Base-by-base conservation (phyloP, 2,329 filamentous ascomycete species). In the Trichoderma arundinaceum region DNA sequence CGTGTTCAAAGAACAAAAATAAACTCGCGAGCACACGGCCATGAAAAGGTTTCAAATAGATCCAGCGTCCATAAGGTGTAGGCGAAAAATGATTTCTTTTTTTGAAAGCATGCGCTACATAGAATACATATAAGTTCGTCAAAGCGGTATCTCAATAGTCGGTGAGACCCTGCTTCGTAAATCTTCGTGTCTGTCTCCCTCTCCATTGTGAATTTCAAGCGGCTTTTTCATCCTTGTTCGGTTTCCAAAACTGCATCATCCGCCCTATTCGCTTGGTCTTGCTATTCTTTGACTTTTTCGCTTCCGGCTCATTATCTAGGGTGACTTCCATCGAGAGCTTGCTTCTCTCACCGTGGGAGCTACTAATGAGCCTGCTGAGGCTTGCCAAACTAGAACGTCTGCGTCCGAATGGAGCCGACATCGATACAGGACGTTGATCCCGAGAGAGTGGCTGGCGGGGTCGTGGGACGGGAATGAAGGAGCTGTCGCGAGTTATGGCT, bases 191-290 rank as follows among this genome's bases (percentile, higher is more conserved):
- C 48, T 44, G 12, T 59, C 39, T 33, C 61, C 32, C 12, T 52
- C 10, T 57, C 32, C 41, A 28, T 41, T 44, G 39, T n/a, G 13
- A 53, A 53, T 10, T 44, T 71, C 71, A 76, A n/a, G 71, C 69
- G 41, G 76, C 19, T 51, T 28, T 49, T 8, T 67, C 70, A 43
- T 79, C 74, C 68, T 84, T 83, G 72, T 84, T 87, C 9, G 83
- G 81, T 77, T 90, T 92, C 90, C 90, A 94, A 76, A 94, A 94
- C 71, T 90, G 88, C 83, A 92, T 88, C 80, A 93, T 83, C 59
- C 90, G 89, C 74, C 91, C 90, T 43, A 93, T 78, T 35, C 90
- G 85, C 74, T 88, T 91, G 43, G 86, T 81, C 75, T 88, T 90
- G 81, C 89, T 91, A 28, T 71, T 73, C 74, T 87, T 88, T 7